Evolutionary conservation across 768 basidiomycete genomes (phyloP).

Genomic region (Baorangia bicolor): DNA sequence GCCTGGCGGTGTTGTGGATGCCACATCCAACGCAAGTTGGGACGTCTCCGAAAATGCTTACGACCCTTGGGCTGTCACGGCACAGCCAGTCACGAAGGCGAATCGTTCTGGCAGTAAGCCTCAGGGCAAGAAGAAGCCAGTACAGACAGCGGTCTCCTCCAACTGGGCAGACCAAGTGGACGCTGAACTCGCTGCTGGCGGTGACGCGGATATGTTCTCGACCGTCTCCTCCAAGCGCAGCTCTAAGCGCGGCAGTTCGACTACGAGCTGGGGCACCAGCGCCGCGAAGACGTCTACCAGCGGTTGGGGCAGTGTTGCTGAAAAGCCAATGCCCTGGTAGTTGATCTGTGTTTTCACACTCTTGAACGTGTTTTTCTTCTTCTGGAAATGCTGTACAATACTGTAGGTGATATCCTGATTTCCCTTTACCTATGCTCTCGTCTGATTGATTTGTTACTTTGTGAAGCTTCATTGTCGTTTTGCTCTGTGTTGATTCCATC

Average conservation of each 20-base stretch:
- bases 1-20: background rate
- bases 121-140: slow-evolving; percentile 9
- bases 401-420: background rate
- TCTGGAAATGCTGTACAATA: slow-evolving; percentile 4
- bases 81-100: slow-evolving; percentile 5
- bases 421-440: background rate
- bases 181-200: slow-evolving; percentile 2
- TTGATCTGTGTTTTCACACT: background rate
- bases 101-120: background rate
- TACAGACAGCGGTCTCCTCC: background rate
- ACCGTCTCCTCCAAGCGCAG: slow-evolving; percentile 12
- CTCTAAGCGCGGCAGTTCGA: slow-evolving; percentile 13
- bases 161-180: slow-evolving; percentile 34
- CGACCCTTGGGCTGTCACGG: slow-evolving; percentile 22
- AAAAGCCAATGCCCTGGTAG: slow-evolving; percentile 28
- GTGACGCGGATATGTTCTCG: background rate
- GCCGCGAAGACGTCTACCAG: slow-evolving; percentile 19
- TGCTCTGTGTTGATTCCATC: background rate
- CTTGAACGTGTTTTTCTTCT: background rate
- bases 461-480: background rate
- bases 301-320: slow-evolving; percentile 26
- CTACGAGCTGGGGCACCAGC: slow-evolving; percentile 8
- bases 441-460: slow-evolving; percentile 1
- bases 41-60: slow-evolving; percentile 14
- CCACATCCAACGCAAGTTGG: slow-evolving; percentile 24